Base-by-base conservation (phyloP, 768 basidiomycete genomes). In the Panaeolus cyanescens region DNA sequence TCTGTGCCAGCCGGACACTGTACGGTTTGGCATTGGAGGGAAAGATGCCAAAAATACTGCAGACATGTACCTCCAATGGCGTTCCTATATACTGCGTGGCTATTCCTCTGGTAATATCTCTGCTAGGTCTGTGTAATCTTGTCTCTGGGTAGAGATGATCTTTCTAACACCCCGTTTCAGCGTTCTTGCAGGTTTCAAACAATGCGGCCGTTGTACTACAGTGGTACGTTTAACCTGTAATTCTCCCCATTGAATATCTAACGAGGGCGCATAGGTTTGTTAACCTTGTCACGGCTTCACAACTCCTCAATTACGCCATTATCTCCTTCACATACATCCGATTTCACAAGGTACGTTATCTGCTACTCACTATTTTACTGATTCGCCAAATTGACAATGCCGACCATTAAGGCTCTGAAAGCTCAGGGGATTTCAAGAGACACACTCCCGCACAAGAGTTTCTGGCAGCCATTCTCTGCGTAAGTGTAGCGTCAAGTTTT, bases 21-120 rank as follows among this genome's bases (percentile, higher is more conserved):
- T 80, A 78, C 42, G 84, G 85, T 0, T 71, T 89, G 22, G 87
- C 87, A 22, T 77, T 89, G 36, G 83, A 86, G 64, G 83, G 85
- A 9, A 87, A 87, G 69, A 81, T 82, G 15, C 88, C 88, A 0
- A 74, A 65, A 32, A 66, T 84, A 61, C 78, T 91, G 67, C 77
- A 78, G 33, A 77, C 75, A 37, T 85, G 87, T 67, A 86, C 83
- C 45, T 72, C 74, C 39, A 74, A 71, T 59, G 88, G 88, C 30
- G 84, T 88, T 9, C 89, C 89, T 0, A 71, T 87, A 17, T 86
- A 76, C 64, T 83, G 83, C 31, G 81, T 87, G 10, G 70, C 72
- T 2, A 65, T 80, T 3, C 77, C 81, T 2, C 72, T 83, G 42
- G 72, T 65, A 15, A 68, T 82, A 56, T 67, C 80, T 4, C 63